phyloP scores from a whole-genome alignment of 2,329 filamentous ascomycete genomes.

The Botrytis cinerea region DNA sequence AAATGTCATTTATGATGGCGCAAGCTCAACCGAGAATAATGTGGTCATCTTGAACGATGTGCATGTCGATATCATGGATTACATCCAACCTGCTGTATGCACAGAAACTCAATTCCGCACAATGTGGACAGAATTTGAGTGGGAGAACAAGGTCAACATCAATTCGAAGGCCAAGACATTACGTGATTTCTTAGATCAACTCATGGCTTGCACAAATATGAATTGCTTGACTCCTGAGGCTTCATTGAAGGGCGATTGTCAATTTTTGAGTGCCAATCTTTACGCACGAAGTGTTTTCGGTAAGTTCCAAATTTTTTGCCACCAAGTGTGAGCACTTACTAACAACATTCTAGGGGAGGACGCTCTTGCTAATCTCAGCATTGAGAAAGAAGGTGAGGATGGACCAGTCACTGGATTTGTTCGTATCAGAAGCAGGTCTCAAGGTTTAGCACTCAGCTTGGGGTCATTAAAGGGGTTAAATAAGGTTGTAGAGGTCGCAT shows the following conservation, averaged over 20 bases:
- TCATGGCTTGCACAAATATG: constrained; percentile 99
- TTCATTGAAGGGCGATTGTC: constrained; percentile 94
- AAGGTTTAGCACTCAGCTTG: constrained; percentile 89
- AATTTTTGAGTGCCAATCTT: constrained; percentile 94
- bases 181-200: constrained; percentile 85
- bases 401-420: constrained; percentile 97
- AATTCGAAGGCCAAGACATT: constrained; percentile 94
- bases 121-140: constrained; percentile 99
- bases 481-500: constrained; percentile 59
- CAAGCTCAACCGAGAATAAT: constrained; percentile 88
- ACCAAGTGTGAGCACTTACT: constrained; percentile 26
- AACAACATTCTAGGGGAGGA: constrained; percentile 74
- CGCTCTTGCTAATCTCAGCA: constrained; percentile 93
- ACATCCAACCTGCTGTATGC: constrained; percentile 95
- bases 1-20: constrained; percentile 95
- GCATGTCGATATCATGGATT: constrained; percentile 99
- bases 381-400: constrained; percentile 95
- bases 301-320: constrained; percentile 55
- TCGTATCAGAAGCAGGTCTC: constrained; percentile 93
- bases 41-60: constrained; percentile 98
- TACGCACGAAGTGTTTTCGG: constrained; percentile 97
- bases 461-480: constrained; percentile 94
- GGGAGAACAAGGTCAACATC: constrained; percentile 99
- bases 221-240: constrained; percentile 95
- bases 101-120: constrained; percentile 97